Base-by-base conservation (phyloP, 2,329 filamentous ascomycete genomes). In the Microcera coccophila region DNA sequence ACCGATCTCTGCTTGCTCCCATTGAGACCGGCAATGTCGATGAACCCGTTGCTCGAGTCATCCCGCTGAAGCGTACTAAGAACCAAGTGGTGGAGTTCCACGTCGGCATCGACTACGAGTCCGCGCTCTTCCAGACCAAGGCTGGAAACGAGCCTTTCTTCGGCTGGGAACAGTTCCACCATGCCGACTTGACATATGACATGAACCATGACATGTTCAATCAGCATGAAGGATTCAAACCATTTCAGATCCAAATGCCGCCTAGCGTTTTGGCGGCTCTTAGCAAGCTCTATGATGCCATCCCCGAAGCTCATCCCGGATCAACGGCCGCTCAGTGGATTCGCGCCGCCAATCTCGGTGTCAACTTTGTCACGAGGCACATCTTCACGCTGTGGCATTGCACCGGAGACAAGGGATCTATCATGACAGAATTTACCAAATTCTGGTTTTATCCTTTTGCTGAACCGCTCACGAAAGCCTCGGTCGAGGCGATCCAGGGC, bases 391-490 rank as follows among this genome's bases (percentile, higher is more conserved):
- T 71, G 21, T 62, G 65, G 45, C 68, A 71, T 51, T 67, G 64
- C 49, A 71, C 67, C 0, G 65, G 66, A 8, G 41, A 54, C 46
- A 71, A 71, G 48, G 55, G 58, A 3, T 51, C 47, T 15, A 42
- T 67, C 4, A 50, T 61, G 17, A 19, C 38, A 1, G 63, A 64
- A 50, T 71, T 61, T 45, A 51, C 54, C 14, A 57, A 54, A 18
- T 54, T 68, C 52, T 71, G 68, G 68, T 71, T 66, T 50, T 63
- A 59, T 32, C 66, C 64, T 3, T 62, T 61, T 38, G 55, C 55
- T 15, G 48, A 58, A 21, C 53, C 59, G 1, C 44, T 70, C 12
- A 50, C 68, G 17, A 52, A 44, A 14, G 61, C 61, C 0, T 49
- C 58, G 4, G 56, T 62, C 36, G 47, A 42, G 15, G 54, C 54